Evolutionary conservation across 2,329 filamentous ascomycete species (phyloP), one percentile per base, ranked within the genome.

Genomic region (Ophiognomonia clavigignenti-juglandacearum): DNA sequence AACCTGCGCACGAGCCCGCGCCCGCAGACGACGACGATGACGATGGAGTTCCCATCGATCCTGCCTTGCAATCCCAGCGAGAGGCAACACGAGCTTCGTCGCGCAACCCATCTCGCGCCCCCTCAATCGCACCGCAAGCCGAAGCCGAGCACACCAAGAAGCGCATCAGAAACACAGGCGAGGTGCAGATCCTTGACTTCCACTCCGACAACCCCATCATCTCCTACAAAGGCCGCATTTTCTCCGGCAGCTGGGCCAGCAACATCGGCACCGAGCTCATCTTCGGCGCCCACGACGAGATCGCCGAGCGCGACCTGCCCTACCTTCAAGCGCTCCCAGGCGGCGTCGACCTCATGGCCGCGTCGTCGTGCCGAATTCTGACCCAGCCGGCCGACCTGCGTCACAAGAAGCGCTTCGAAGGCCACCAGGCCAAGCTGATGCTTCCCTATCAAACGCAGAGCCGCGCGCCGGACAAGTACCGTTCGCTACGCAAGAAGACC

Each of bases 241-340:
- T 91, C 61, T 82, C 81, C 53, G 92, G 89, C 54, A 70, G 80
- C 38, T 97, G 92, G 92, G 78, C 81, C 10, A 82, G 87, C 52
- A 85, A 89, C 50, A 79, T 95, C 36, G 92, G 92, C 29, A 95
- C 90, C 0, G 88, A 95, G 56, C 70, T 91, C 54, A 78, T 95
- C 35, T 85, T 96, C 57, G 75, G 74, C 1, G 66, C 66, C 14
- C 76, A 73, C 52, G 66, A 74, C 52, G 52, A 50, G 37, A 16
- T 50, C 19, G 51, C 61, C 6, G 55, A 65, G 46, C 57, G 62
- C 10, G 61, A 62, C 8, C 62, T 76, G 3, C 74, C 76, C 4
- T 63, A 64, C 8, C 61, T 78, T 32, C 75, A 73, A n/a, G 67
- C 71, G 20, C 72, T 79, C 22, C 70, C 68, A 26, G 72, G 77